Evolutionary conservation across 805 yeast species (phyloP).

Genomic region (Kregervanrija delftensis): DNA sequence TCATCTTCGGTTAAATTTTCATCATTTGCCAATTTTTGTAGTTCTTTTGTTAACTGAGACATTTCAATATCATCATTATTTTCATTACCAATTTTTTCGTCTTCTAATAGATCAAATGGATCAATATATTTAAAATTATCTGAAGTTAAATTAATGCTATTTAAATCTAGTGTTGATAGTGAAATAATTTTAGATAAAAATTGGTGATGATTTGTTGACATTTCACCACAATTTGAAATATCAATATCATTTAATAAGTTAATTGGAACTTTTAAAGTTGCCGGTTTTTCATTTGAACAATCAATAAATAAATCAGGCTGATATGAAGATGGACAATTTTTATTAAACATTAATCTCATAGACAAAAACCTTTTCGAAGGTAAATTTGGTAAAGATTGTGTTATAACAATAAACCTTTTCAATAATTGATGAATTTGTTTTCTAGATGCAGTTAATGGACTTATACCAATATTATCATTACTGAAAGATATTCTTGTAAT

Average conservation of each 20-base stretch:
- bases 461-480: conserved; percentile 8
- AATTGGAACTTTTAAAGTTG: conserved; percentile 31
- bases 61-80: conserved; percentile 1
- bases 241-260: conserved; percentile 12
- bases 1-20: background rate
- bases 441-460: conserved; percentile 30
- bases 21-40: conserved; percentile 9
- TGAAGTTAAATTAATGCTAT: conserved; percentile 23
- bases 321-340: conserved; percentile 37
- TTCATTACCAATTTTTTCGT: background rate
- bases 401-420: conserved; percentile 43
- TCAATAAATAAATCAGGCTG: conserved; percentile 40
- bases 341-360: conserved; percentile 44
- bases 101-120: conserved; percentile 17
- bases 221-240: conserved; percentile 17
- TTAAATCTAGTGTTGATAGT: conserved; percentile 21
- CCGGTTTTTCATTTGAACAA: conserved; percentile 29
- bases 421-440: conserved; percentile 41
- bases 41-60: conserved; percentile 21
- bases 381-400: conserved; percentile 47
- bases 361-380: conserved; percentile 41
- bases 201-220: conserved; percentile 18
- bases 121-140: conserved; percentile 21
- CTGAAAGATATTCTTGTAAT: conserved; percentile 4
- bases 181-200: conserved; percentile 22